Percentiles rank a stretch among this genome's conserved stretches.
Conservation (phyloP, 257 asterid genomes). For the Solanum pimpinellifolium region DNA sequence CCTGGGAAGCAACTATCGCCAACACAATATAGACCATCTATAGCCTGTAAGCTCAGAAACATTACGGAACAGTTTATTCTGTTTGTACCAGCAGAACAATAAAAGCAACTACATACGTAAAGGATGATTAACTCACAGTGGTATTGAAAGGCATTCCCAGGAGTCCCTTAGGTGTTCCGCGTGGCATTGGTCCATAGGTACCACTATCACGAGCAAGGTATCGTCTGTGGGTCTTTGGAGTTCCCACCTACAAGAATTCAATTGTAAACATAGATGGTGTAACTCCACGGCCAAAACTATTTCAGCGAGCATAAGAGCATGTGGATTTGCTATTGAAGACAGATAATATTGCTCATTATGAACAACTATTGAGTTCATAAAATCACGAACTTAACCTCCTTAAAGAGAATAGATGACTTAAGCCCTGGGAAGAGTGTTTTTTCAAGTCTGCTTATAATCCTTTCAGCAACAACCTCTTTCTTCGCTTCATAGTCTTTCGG, state of each 20-base stretch:
- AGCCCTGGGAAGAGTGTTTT: conserved; percentile 84
- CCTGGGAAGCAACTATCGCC: conserved; percentile 99
- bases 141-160: conserved; percentile 98
- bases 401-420: conserved; percentile 57
- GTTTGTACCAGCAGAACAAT: not conserved
- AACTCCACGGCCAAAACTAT: not conserved
- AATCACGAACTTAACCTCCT: conserved; percentile 49
- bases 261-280: not conserved
- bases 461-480: conserved; percentile 74
- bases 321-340: not conserved
- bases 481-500: conserved; percentile 66
- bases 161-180: conserved; percentile 68
- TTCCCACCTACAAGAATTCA: conserved; percentile 67
- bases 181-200: conserved; percentile 97
- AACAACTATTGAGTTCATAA: not conserved
- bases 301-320: not conserved
- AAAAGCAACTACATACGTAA: not conserved
- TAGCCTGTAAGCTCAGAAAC: conserved; percentile 40
- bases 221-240: conserved; percentile 90
- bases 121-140: conserved; percentile 38
- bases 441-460: conserved; percentile 75
- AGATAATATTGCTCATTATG: not conserved
- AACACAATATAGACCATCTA: conserved; percentile 85
- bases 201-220: conserved; percentile 98
- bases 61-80: not conserved